Base-by-base conservation (phyloP, 257 asterid genomes). In the Solanum chaucha region DNA sequence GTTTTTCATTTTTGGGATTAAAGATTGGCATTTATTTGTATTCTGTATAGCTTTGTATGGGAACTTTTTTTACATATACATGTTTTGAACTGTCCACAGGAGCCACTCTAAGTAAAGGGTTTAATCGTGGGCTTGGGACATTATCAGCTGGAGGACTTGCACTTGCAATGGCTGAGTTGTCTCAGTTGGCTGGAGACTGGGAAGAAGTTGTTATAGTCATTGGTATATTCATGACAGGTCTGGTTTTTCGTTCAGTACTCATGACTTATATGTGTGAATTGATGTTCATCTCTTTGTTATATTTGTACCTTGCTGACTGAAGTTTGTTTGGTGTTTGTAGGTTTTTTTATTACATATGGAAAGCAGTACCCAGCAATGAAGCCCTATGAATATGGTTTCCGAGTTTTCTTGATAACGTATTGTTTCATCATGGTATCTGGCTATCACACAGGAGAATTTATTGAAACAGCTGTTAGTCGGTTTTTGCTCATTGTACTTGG, bases 81-180 rank as follows among this genome's bases (percentile, higher is more conserved):
- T 24, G 44, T 26, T 44, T 36, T 86, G 24, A n/a, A 70, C 55
- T 46, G 78, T 70, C 65, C 61, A 55, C 90, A 96, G 99, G 99
- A 83, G 99, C 99, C 48, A 96, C 99, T 64, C 91, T 96, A 59
- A 96, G 92, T 89, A 96, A 95, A 88, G 99, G 99, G 38, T 94
- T 96, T 87, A 96, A 95, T 90, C 99, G 99, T 8, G 99, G 94
- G 10, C 72, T 96, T 38, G 99, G 99, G 83, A 95, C 99, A n/a
- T 55, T 96, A 24, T 94, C 96, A 26, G 99, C 99, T 72, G 98
- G 99, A 90, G 94, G 94, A 61, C 92, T 96, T 70, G 95, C 98
- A 85, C 89, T 96, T 48, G 98, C 92, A 59, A 93, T 95, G 86
- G 99, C 97, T 81, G 91, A 91, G 51, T 87, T 96, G 90, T 93